Percentiles rank a stretch among this genome's conserved stretches.
Conservation (phyloP, 345 rosid genomes). For the Eutrema japonicum region DNA sequence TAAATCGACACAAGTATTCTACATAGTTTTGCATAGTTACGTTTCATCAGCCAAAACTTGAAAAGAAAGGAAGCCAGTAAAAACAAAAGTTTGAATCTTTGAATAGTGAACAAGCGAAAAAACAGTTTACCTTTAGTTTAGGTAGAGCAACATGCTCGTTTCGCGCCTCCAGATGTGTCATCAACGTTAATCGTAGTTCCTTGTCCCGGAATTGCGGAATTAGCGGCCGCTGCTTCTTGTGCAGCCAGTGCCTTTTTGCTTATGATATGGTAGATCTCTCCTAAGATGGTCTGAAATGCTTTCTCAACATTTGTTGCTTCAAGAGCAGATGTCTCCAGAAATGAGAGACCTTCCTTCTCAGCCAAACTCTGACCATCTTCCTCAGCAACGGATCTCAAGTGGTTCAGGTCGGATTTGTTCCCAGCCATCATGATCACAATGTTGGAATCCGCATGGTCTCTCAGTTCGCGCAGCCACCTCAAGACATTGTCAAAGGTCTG, state of each 20-base stretch:
- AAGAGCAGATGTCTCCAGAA: conserved; percentile 74
- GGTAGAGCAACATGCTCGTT: conserved; percentile 67
- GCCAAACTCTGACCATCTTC: conserved; percentile 64
- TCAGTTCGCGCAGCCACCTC: conserved; percentile 76
- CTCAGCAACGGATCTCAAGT: conserved; percentile 66
- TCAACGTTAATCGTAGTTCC: conserved; percentile 67
- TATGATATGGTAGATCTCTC: conserved; percentile 67
- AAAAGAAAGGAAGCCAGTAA: conserved; percentile 24
- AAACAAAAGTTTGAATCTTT: conserved; percentile 36
- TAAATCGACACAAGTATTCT: conserved; percentile 47
- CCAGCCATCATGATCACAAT: conserved; percentile 86
- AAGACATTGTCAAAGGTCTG: conserved; percentile 69
- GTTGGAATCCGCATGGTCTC: conserved; percentile 80
- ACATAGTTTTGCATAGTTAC: conserved; percentile 46
- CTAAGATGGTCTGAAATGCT: conserved; percentile 71
- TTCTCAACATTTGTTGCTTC: conserved; percentile 71
- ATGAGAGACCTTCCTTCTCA: conserved; percentile 71
- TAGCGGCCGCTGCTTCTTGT: conserved; percentile 64
- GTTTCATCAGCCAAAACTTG: conserved; percentile 49
- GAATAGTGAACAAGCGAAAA: not conserved
- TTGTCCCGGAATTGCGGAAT: conserved; percentile 55
- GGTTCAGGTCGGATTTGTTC: conserved; percentile 70
- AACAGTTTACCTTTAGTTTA: conserved; percentile 37
- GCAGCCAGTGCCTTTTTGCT: conserved; percentile 80
- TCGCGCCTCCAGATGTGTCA: conserved; percentile 55